Percentiles rank a stretch among this genome's conserved stretches.
Conservation (phyloP, 306 rosid genomes). For the Elaeagnus macrophylla region DNA sequence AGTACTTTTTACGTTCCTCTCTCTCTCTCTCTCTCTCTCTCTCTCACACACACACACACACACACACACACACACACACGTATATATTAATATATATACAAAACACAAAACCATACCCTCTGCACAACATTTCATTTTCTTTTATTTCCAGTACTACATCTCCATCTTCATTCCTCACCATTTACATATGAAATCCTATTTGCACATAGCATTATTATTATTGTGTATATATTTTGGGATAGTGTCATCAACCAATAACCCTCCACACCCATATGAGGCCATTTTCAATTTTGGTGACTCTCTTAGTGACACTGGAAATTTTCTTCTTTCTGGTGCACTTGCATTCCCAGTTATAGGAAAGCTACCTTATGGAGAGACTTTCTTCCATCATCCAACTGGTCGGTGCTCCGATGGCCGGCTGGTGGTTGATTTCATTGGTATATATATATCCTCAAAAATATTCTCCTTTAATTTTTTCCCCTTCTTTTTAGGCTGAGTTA, state of each 20-base stretch:
- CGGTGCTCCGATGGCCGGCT: constrained; percentile 70
- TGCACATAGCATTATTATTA: neutral
- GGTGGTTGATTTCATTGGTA: constrained; percentile 60
- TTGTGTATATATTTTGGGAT: neutral
- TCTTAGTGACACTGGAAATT: constrained; percentile 68
- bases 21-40: too few relatives aligned
- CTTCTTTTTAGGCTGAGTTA: neutral
- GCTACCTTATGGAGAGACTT: constrained; percentile 66
- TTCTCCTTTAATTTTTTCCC: too few relatives aligned
- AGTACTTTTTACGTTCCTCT: too few relatives aligned
- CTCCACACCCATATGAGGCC: constrained; percentile 25
- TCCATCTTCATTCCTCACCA: neutral
- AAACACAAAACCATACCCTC: neutral
- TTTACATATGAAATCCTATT: neutral
- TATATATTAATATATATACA: too few relatives aligned
- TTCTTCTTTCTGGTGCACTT: constrained; percentile 40
- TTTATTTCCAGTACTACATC: neutral
- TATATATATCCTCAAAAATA: neutral
- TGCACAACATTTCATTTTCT: neutral
- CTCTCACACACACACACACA: too few relatives aligned
- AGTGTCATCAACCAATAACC: neutral
- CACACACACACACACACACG: too few relatives aligned
- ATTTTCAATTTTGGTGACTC: constrained; percentile 77
- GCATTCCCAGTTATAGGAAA: constrained; percentile 41
- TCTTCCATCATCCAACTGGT: constrained; percentile 55